Conservation (phyloP, 2,329 filamentous ascomycete species). For the Colletotrichum higginsianum region DNA sequence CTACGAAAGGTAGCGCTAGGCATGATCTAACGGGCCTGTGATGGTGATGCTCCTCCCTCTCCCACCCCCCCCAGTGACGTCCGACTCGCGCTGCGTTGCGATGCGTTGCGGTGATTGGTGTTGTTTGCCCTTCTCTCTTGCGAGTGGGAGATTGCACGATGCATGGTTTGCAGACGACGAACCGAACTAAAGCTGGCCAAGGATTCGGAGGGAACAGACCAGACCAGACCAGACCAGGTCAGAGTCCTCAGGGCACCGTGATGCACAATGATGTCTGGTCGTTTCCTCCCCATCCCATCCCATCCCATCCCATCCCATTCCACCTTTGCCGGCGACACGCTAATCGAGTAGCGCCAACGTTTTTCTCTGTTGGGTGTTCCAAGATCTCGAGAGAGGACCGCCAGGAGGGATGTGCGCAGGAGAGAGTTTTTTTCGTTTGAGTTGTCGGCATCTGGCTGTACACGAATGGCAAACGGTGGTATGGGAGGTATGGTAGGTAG, state of each 20-base stretch:
- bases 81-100: slow-evolving; percentile 14
- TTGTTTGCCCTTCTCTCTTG: background rate
- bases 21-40: too few relatives aligned
- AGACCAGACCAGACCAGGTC: too few relatives aligned
- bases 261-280: slow-evolving; percentile 35
- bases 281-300: background rate
- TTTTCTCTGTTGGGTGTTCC: background rate
- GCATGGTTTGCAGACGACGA: background rate
- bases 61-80: slow-evolving; percentile 27
- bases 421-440: background rate
- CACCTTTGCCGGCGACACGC: background rate
- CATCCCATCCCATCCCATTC: background rate
- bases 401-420: too few relatives aligned
- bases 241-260: background rate
- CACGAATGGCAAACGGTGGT: too few relatives aligned
- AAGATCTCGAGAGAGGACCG: background rate
- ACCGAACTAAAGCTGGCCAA: too few relatives aligned
- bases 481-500: too few relatives aligned
- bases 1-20: too few relatives aligned
- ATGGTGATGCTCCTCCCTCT: background rate
- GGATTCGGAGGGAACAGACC: too few relatives aligned
- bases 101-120: background rate
- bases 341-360: background rate
- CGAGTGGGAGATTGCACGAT: background rate
- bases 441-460: background rate